Evolutionary conservation across 148 eudicot species (phyloP).

Genomic region (Amaranthus cruentus): DNA sequence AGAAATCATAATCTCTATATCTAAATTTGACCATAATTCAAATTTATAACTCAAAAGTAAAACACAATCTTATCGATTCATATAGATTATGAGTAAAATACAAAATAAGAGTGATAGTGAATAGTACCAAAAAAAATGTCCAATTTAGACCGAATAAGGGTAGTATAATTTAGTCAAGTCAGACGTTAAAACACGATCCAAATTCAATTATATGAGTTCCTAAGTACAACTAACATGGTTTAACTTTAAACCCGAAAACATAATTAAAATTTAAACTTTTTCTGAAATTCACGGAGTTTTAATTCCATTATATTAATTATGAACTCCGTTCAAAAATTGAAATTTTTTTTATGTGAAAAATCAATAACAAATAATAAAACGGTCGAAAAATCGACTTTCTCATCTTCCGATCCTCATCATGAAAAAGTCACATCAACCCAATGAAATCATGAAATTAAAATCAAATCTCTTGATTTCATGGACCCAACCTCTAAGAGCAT

Average conservation of each 20-base stretch:
- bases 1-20: constrained; percentile 5
- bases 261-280: neutral
- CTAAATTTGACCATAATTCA: neutral
- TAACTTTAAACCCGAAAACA: neutral
- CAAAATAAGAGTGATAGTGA: neutral
- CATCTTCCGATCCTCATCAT: neutral
- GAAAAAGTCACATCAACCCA: neutral
- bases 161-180: too few species aligned
- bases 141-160: neutral
- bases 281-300: neutral
- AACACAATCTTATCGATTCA: neutral
- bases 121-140: neutral
- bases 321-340: too few species aligned
- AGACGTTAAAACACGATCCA: too few species aligned
- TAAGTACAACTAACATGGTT: too few species aligned
- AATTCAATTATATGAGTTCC: too few species aligned
- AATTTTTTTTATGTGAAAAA: too few species aligned
- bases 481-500: neutral
- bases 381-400: neutral
- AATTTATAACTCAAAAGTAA: neutral
- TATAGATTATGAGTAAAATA: neutral
- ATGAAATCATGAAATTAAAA: constrained; percentile 1
- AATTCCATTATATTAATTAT: neutral
- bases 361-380: too few species aligned
- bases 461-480: neutral